These are phyloP conservation scores for Selaginella moellendorffii DNA, from an alignment of 75 land plant species.

Conservation along the genomic window DNA sequence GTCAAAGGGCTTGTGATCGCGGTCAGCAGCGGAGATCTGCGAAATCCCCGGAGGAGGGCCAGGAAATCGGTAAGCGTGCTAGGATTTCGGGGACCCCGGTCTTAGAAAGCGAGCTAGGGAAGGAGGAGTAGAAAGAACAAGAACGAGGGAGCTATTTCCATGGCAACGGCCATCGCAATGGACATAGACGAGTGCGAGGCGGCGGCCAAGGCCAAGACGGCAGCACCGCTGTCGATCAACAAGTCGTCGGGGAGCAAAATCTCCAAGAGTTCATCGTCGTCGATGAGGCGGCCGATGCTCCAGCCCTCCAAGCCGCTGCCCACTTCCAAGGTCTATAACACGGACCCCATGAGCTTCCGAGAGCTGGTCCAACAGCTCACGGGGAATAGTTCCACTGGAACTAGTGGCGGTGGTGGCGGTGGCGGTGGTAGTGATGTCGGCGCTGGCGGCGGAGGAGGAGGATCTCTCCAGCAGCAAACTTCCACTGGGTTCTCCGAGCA, in stretches of 20 bases:
- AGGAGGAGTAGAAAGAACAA: too few species aligned
- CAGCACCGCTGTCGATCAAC: slow-evolving; percentile 1
- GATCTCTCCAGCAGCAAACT: too few species aligned
- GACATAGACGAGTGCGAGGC: neutral
- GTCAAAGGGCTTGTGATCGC: too few species aligned
- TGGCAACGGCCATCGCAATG: neutral
- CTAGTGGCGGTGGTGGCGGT: too few species aligned
- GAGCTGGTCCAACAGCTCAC: slow-evolving; percentile 3
- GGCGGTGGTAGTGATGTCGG: too few species aligned
- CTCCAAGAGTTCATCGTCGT: neutral
- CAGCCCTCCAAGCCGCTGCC: neutral
- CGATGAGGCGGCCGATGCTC: neutral
- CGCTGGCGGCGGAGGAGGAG: neutral
- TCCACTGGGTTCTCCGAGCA: too few species aligned
- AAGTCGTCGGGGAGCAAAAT: neutral
- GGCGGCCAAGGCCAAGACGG: neutral
- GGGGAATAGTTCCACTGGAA: neutral
- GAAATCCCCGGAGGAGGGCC: too few species aligned
- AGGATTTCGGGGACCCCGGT: too few species aligned
- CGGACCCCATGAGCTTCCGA: slow-evolving; percentile 5
- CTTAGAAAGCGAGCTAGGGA: too few species aligned
- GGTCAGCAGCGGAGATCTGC: too few species aligned
- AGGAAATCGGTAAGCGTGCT: too few species aligned
- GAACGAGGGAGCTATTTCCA: neutral
- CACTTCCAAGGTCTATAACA: neutral